Base-by-base conservation (phyloP, 2,329 filamentous ascomycete species). In the Blastomyces emzantsi region DNA sequence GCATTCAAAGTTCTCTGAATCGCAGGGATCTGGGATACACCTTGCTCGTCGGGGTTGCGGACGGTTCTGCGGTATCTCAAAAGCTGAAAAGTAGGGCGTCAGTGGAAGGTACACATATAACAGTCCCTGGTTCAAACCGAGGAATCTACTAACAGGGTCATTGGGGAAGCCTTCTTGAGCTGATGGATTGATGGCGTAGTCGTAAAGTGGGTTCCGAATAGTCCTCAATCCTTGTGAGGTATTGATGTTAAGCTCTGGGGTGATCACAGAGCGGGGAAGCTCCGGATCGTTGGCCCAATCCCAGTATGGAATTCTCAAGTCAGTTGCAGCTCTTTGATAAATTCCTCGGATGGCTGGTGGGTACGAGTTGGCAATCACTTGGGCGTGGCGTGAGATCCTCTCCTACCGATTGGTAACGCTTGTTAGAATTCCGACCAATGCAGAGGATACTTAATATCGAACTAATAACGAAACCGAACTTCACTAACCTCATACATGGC, bases 401-500 rank as follows among this genome's bases (percentile, higher is more conserved):
- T 78, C 72, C 74, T 79, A 56, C 54, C 60, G 33, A 58, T 22
- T 15, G 11, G 17, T 63, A 25, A 66, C 47, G 15, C 28, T n/a
- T 56, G 33, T 57, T 33, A 60, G 47, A 33, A 49, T n/a, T 25
- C 28, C 39, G 30, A 39, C 28, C 22, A 11, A 49, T 8, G 17
- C 11, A 56, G 62, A 39, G 60, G 52, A 39, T 47, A 49, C 30
- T 9, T 36, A 45, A 47, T 59, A 59, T 19, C 6, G n/a, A 30
- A 22, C 6, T 22, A n/a, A 22, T 30, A 22, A 57, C 54, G 2
- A 57, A 28, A 25, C 7, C 13, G 1, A 56, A 28, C 28, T 13
- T 41, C 30, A 61, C 71, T 59, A 68, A 83, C 83, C 76, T 88
- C 81, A 66, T 78, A 85, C 11, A 88, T 75, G 11, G 83, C 79